phyloP scores from a whole-genome alignment of 1,284 basidiomycete species.

The Trametes versicolor region DNA sequence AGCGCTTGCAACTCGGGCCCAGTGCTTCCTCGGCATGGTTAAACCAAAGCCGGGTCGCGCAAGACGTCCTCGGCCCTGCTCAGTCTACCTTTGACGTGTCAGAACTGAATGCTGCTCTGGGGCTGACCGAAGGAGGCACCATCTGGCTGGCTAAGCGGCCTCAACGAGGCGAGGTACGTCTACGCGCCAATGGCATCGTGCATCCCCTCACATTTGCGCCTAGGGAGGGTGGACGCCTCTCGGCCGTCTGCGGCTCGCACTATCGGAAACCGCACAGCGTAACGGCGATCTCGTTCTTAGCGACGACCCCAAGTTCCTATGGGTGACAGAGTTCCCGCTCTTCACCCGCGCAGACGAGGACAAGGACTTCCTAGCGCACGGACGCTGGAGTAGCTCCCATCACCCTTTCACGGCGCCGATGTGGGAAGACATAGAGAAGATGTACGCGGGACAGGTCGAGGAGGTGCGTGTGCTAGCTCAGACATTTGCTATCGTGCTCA shows the following conservation, averaged over 20 bases:
- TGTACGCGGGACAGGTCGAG: slow-evolving; percentile 75
- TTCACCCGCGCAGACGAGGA: slow-evolving; percentile 91
- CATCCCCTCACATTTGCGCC: neutral
- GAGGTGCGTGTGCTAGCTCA: slow-evolving; percentile 63
- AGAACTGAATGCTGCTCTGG: slow-evolving; percentile 37
- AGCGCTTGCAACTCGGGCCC: slow-evolving; percentile 57
- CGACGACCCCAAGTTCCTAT: slow-evolving; percentile 82
- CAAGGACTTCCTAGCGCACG: slow-evolving; percentile 86
- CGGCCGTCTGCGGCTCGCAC: slow-evolving; percentile 76
- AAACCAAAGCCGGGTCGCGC: slow-evolving; percentile 44
- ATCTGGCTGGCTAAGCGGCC: slow-evolving; percentile 60
- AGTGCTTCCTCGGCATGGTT: slow-evolving; percentile 59
- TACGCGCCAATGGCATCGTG: slow-evolving; percentile 16
- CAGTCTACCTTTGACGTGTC: neutral
- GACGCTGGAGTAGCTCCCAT: slow-evolving; percentile 91
- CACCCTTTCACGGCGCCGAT: slow-evolving; percentile 98
- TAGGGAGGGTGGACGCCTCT: slow-evolving; percentile 89
- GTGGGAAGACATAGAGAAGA: slow-evolving; percentile 81
- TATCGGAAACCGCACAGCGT: slow-evolving; percentile 71
- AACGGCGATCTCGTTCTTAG: slow-evolving; percentile 59
- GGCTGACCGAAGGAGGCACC: slow-evolving; percentile 32
- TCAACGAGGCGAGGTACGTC: slow-evolving; percentile 54
- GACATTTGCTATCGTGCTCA: neutral
- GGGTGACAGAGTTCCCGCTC: slow-evolving; percentile 96
- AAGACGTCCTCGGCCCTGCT: slow-evolving; percentile 34